Evolutionary conservation across 805 yeast species (phyloP), one percentile per base, ranked within the genome.

Genomic region (Candida vartiovaarae): DNA sequence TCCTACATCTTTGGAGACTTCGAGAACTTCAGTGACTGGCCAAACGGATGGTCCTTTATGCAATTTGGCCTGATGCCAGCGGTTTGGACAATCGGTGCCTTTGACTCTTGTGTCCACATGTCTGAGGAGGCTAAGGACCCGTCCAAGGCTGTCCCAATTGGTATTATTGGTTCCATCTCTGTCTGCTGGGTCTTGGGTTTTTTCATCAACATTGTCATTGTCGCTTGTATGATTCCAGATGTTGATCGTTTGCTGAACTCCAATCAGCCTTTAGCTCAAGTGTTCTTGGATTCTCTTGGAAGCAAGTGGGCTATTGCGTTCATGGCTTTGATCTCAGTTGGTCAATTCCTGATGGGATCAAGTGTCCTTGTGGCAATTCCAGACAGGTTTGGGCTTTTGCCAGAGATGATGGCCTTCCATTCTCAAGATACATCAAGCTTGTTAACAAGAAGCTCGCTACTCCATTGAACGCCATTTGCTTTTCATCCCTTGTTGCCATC

Each of bases 371-470:
- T 80, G 30, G 84, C 85, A 15, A 70, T 75, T 78, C 84, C 2
- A 72, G 88, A 60, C 87, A 80, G 62, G 68, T 79, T 40, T 82
- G 84, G 79, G 86, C 88, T 2, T 81, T 81, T 61, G 80, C 86
- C 24, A 74, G 90, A 65, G 90, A 82, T 59, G 80, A 81, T 48
- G 87, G 88, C 28, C 68, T 83, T 45, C 89, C 90, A 8, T 66
- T 80, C 52, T 71, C 82, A 20, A 60, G 68, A 34, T 65, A 67
- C 54, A 70, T 83, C 46, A 77, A 80, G 52, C 73, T 67, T 36
- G 85, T 84, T 36, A 68, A 83, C 57, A 67, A 72, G 42, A 71
- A 58, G 47, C 64, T 74, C 28, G 67, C 73, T 15, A 84, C 80
- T 28, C 91, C 93, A 11, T 62, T 80, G 27, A 69, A 80, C 53